These are phyloP conservation scores for Pichia nakasei DNA, from an alignment of 805 yeast species.

Conservation along the genomic window DNA sequence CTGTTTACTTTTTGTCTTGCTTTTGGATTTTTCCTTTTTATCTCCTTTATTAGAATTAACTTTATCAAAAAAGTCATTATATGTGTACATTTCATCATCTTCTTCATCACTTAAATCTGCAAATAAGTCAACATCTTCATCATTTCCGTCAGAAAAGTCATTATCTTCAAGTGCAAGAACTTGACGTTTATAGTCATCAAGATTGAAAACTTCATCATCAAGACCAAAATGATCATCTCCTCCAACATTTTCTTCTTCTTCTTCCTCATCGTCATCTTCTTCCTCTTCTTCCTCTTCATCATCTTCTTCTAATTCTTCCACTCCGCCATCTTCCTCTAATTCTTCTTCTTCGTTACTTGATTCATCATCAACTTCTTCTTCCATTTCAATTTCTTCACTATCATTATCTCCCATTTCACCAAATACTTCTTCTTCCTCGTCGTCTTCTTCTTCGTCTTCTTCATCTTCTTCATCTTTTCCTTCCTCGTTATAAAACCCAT, in stretches of 20 bases:
- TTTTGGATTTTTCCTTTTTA: constrained; percentile 12
- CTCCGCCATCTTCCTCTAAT: constrained; percentile 20
- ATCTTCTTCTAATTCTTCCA: constrained; percentile 30
- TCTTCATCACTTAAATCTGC: constrained; percentile 42
- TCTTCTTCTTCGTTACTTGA: constrained; percentile 21
- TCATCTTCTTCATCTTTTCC: constrained; percentile 20
- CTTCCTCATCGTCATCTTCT: constrained; percentile 14
- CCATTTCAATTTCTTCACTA: constrained; percentile 15
- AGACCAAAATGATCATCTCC: constrained; percentile 52
- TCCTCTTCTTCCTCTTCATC: constrained; percentile 47
- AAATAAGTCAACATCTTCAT: constrained; percentile 45
- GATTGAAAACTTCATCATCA: constrained; percentile 76
- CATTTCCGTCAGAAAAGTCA: constrained; percentile 29
- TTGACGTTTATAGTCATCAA: constrained; percentile 55
- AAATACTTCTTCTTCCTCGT: constrained; percentile 20
- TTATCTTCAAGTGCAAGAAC: constrained; percentile 23
- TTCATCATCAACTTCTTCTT: constrained; percentile 21
- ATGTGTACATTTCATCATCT: constrained; percentile 40
- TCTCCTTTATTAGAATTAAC: constrained; percentile 4
- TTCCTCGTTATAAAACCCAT: constrained; percentile 13
- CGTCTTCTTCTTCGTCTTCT: constrained; percentile 24
- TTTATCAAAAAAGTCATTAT: constrained; percentile 56
- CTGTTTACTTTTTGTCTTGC: constrained; percentile 8
- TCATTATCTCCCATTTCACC: constrained; percentile 15
- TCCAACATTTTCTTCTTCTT: constrained; percentile 15